Evolutionary conservation across 768 basidiomycete species (phyloP).

Genomic region (Favolaschia claudopus): DNA sequence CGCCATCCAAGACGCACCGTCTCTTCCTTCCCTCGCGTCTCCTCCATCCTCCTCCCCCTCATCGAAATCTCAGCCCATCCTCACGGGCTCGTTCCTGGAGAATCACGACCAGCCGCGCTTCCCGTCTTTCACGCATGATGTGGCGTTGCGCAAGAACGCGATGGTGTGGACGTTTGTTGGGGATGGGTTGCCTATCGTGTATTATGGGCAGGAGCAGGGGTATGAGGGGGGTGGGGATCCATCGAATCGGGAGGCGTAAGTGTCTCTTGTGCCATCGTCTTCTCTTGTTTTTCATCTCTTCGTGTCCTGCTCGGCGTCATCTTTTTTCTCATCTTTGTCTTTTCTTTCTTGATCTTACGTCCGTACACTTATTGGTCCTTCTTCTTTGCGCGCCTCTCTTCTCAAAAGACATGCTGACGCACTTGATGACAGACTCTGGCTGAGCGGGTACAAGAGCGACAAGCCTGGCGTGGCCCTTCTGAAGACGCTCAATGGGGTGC

Average conservation of each 20-base stretch:
- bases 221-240: conserved; percentile 65
- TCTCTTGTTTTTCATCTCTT: not conserved
- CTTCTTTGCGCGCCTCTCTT: too few relatives aligned
- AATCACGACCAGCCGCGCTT: conserved; percentile 73
- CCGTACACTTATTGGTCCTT: too few relatives aligned
- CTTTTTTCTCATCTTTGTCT: not conserved
- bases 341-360: not conserved
- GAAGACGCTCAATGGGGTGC: conserved; percentile 57
- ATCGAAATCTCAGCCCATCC: too few relatives aligned
- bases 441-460: conserved; percentile 57
- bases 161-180: conserved; percentile 70
- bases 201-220: conserved; percentile 79
- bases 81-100: conserved; percentile 73
- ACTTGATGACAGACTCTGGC: conserved; percentile 59
- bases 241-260: conserved; percentile 67
- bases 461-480: conserved; percentile 58
- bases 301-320: too few relatives aligned
- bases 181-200: conserved; percentile 75
- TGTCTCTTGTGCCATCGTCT: not conserved
- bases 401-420: not conserved
- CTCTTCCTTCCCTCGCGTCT: conserved; percentile 47
- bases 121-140: conserved; percentile 58
- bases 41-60: conserved; percentile 48
- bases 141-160: conserved; percentile 60
- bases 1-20: conserved; percentile 31